phyloP scores from a whole-genome alignment of 495 filamentous ascomycete species.

The Xylaria acuta region DNA sequence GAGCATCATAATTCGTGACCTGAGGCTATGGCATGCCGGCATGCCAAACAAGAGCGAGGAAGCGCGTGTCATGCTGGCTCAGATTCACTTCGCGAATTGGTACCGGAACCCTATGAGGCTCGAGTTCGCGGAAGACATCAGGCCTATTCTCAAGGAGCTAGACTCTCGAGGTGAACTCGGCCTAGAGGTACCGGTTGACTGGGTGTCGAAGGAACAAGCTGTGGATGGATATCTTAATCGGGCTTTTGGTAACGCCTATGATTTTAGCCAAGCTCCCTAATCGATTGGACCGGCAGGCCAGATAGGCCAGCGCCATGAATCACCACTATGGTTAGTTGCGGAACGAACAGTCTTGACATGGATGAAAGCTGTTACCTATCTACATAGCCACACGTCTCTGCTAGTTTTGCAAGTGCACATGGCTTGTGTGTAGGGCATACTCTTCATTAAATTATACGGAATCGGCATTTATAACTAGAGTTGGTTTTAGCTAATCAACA shows the following conservation, averaged over 20 bases:
- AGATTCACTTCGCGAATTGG: conserved; percentile 59
- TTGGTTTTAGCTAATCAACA: neutral
- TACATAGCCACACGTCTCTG: neutral
- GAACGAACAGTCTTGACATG: too few species aligned
- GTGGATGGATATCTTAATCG: conserved; percentile 49
- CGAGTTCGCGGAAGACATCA: conserved; percentile 55
- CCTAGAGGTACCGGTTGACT: conserved; percentile 54
- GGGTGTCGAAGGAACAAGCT: conserved; percentile 44
- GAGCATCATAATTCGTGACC: conserved; percentile 59
- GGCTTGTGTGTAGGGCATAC: neutral
- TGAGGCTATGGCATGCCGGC: conserved; percentile 67
- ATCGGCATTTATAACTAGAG: too few species aligned
- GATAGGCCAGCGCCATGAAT: neutral
- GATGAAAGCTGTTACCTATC: neutral
- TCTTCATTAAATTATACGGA: neutral
- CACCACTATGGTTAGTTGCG: neutral
- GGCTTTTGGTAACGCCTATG: conserved; percentile 58
- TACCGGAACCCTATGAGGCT: conserved; percentile 59
- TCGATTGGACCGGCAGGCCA: neutral
- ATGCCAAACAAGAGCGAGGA: conserved; percentile 60
- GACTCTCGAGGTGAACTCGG: conserved; percentile 34
- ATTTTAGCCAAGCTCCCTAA: conserved; percentile 48
- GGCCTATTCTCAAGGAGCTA: conserved; percentile 42
- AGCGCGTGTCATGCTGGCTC: conserved; percentile 63
- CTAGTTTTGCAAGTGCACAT: neutral